These are phyloP conservation scores for Lentinula aciculospora DNA, from an alignment of 768 basidiomycete genomes.

Conservation along the genomic window DNA sequence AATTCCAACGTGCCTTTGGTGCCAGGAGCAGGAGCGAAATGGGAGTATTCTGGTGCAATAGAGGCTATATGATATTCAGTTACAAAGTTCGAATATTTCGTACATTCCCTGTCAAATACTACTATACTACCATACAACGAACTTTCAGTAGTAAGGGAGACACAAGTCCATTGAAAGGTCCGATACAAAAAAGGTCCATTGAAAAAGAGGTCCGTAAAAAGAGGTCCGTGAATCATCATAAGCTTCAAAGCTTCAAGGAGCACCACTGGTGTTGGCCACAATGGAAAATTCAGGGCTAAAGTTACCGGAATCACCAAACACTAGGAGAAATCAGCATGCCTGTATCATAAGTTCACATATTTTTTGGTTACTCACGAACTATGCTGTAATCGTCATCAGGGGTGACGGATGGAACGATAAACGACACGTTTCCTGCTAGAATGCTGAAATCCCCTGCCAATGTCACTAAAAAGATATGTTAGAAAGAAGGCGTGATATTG, in stretches of 20 bases:
- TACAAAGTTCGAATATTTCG: too few relatives aligned
- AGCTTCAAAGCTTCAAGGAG: neutral
- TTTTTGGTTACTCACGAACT: neutral
- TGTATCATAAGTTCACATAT: too few relatives aligned
- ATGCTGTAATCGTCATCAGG: slow-evolving; percentile 3
- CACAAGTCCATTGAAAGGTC: neutral
- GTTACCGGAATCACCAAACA: slow-evolving; percentile 4
- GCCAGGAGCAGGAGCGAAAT: slow-evolving; percentile 63
- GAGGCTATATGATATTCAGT: neutral
- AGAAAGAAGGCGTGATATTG: neutral
- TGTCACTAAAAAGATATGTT: neutral
- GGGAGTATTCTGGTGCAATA: slow-evolving; percentile 65
- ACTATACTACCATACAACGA: neutral
- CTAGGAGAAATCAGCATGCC: neutral
- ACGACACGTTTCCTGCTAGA: neutral
- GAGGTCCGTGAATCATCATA: neutral
- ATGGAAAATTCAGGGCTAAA: slow-evolving; percentile 2
- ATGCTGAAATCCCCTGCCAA: slow-evolving; percentile 3
- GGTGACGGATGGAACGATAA: slow-evolving; percentile 8
- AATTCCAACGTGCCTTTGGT: slow-evolving; percentile 43
- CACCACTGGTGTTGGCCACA: neutral
- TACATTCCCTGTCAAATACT: too few relatives aligned
- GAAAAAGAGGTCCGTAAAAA: neutral
- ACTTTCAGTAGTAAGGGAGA: neutral
- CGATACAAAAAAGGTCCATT: neutral